phyloP scores from a whole-genome alignment of 176 grass and related monocot species.

The Canna indica region DNA sequence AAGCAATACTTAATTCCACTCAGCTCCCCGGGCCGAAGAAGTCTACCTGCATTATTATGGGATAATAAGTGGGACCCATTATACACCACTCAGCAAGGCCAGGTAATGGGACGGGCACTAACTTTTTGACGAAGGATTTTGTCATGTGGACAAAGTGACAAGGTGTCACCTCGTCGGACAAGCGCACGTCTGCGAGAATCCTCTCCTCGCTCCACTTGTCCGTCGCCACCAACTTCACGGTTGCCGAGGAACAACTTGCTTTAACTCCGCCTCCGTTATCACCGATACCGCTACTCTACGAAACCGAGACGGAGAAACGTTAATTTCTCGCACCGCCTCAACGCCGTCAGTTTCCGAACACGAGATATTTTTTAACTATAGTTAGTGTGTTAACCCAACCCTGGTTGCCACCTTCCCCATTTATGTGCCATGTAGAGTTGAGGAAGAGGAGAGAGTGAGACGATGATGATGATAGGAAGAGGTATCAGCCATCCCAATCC shows the following conservation, averaged over 20 bases:
- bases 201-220: not conserved
- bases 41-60: too few relatives aligned
- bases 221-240: not conserved
- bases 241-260: not conserved
- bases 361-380: not conserved
- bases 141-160: not conserved
- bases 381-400: not conserved
- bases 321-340: too few relatives aligned
- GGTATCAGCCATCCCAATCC: conserved; percentile 1
- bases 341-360: not conserved
- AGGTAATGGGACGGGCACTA: too few relatives aligned
- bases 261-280: conserved; percentile 1
- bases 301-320: not conserved
- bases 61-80: not conserved
- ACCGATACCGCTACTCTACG: not conserved
- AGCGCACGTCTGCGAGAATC: too few relatives aligned
- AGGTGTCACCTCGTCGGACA: not conserved
- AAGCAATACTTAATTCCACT: too few relatives aligned
- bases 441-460: not conserved
- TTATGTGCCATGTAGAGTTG: not conserved
- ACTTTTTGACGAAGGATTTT: too few relatives aligned
- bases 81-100: not conserved
- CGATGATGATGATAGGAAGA: not conserved
- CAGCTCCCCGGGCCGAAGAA: too few relatives aligned
- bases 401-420: not conserved